Evolutionary conservation across 306 rosid genomes (phyloP).

Genomic region (Castanea mollissima): DNA sequence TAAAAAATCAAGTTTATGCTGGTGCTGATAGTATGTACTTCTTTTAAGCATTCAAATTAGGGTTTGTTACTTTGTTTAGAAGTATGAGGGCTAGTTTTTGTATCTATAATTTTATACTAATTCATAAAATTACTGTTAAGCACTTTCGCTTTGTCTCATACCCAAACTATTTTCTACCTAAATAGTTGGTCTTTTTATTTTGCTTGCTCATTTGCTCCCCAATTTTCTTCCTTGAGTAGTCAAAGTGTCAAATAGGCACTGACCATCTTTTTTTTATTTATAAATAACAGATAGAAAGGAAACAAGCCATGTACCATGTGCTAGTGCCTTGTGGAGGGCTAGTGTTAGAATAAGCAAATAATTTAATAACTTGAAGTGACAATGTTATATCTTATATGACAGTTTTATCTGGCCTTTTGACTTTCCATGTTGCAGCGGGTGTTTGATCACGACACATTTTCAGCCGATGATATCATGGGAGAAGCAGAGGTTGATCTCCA

Average conservation of each 20-base stretch:
- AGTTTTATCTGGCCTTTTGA: slow-evolving; percentile 6
- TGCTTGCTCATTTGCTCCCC: not conserved
- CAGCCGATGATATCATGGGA: slow-evolving; percentile 98
- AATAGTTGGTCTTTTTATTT: not conserved
- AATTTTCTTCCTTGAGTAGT: not conserved
- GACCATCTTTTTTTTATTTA: not conserved
- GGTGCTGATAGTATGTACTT: not conserved
- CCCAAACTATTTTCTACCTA: not conserved
- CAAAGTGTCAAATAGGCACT: not conserved
- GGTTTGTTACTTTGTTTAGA: not conserved
- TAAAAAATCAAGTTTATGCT: not conserved
- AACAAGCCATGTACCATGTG: not conserved
- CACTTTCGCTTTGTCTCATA: not conserved
- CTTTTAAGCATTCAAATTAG: not conserved
- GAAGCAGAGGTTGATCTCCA: slow-evolving; percentile 97
- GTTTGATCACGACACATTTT: slow-evolving; percentile 83
- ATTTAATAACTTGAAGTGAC: not conserved
- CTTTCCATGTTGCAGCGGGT: slow-evolving; percentile 61
- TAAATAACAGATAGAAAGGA: not conserved
- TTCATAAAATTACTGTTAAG: too few relatives aligned
- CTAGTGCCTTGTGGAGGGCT: not conserved
- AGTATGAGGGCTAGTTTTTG: not conserved
- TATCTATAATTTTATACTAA: not conserved
- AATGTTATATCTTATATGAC: not conserved
- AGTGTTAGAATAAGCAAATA: not conserved